Base-by-base conservation (phyloP, 1,139 yeast genomes). In the Magnusiomyces suaveolens region DNA sequence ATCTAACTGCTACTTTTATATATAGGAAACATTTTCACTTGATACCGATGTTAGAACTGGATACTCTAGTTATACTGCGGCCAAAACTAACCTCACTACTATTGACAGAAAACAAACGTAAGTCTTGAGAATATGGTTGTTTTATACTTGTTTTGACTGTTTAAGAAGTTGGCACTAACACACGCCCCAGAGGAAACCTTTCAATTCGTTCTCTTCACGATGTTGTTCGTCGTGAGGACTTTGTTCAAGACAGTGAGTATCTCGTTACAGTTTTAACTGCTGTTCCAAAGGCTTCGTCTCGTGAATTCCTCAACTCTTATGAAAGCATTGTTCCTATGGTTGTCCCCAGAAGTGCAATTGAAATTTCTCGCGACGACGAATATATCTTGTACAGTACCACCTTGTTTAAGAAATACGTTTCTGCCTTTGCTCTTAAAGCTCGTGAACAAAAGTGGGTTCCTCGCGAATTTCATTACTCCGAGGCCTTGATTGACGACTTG, bases 371-470 rank as follows among this genome's bases (percentile, higher is more conserved):
- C 56, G 99, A 92, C 69, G 72, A 77, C 48, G 97, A 90, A 61
- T 92, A 74, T 67, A 68, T 75, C 43, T 76, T 92, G 61, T 89
- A 80, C 73, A 78, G 83, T 52, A 92, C 89, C 21, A 87, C 96
- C 4, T 71, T 92, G 59, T 92, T 92, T 78, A 86, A 85, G 66
- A 92, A 89, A 71, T 84, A 74, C 64, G 82, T 80, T 48, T 76
- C 79, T 38, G 89, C 85, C 56, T 92, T 87, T 63, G 74, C 79
- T 52, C 75, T 77, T 60, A 81, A 81, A 54, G 79, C 88, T 48
- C 81, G 98, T 68, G 98, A 94, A 64, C 78, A 76, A 62, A 87
- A 87, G 72, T 92, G 90, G 84, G 82, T 86, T 59, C 97, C 97
- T 52, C 82, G 99, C 67, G 98, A 94, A 64, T 89, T 89, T 67